phyloP scores from a whole-genome alignment of 106 monocot species.

The Vanilla planifolia region DNA sequence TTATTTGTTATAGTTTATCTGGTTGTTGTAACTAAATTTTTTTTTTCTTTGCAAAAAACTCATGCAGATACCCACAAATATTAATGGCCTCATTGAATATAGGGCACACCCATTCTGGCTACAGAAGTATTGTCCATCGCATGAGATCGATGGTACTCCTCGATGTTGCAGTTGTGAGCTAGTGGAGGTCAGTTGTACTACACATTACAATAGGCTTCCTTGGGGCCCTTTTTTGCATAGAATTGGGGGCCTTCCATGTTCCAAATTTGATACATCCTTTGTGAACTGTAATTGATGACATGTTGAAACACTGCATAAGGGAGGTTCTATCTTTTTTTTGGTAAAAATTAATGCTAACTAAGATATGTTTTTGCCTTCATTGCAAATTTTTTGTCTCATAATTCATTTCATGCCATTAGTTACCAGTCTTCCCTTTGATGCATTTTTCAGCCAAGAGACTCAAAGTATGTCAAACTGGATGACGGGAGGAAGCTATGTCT shows the following conservation, averaged over 20 bases:
- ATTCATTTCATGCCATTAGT: neutral
- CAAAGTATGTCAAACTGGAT: conserved; percentile 55
- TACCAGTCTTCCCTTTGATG: neutral
- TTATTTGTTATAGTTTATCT: too few species aligned
- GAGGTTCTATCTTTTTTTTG: neutral
- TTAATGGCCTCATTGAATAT: conserved; percentile 71
- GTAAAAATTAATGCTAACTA: neutral
- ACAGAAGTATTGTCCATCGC: conserved; percentile 87
- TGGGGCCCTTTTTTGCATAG: neutral
- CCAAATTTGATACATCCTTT: neutral
- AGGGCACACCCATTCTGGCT: conserved; percentile 92
- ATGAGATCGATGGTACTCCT: conserved; percentile 75
- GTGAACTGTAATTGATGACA: neutral
- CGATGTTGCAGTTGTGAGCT: conserved; percentile 94
- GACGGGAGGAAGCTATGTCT: conserved; percentile 89
- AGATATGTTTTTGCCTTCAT: neutral
- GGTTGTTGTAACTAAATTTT: too few species aligned
- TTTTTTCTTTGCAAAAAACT: neutral
- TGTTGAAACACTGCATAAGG: neutral
- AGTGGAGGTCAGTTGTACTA: conserved; percentile 68
- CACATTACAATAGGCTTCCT: neutral
- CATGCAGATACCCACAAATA: conserved; percentile 75
- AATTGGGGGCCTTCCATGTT: neutral
- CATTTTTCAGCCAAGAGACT: conserved; percentile 53
- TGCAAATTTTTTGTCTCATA: neutral